Percentiles rank a stretch among this genome's conserved stretches.
phyloP scores from a whole-genome alignment of 192 early-diverging fungal species.

The Linnemannia zychae region DNA sequence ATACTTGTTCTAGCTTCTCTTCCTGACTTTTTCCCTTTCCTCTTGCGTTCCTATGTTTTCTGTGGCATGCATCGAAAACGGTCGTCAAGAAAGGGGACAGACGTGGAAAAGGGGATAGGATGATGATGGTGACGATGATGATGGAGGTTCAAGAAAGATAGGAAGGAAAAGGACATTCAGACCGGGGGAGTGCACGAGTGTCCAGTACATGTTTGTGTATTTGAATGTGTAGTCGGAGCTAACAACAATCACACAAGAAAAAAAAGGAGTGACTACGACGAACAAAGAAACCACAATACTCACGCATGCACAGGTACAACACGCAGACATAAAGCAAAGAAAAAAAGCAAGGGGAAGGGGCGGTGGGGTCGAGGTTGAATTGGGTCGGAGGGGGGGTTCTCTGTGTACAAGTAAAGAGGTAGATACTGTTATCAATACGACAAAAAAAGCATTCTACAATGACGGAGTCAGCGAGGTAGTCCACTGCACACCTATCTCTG shows the following conservation, averaged over 20 bases:
- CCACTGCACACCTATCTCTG: background rate
- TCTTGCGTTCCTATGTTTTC: background rate
- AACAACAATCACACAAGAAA: background rate
- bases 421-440: background rate
- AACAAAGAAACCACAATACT: background rate
- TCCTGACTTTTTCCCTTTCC: background rate
- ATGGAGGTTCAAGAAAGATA: background rate
- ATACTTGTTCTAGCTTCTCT: background rate
- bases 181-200: no score
- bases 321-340: background rate
- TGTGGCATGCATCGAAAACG: slow-evolving; percentile 31
- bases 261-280: background rate
- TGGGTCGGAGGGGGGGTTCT: background rate
- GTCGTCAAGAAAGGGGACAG: slow-evolving; percentile 4
- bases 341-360: slow-evolving; percentile 31
- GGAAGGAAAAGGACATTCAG: background rate
- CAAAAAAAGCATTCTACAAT: no score
- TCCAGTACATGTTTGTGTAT: no score
- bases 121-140: background rate
- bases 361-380: background rate
- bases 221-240: background rate
- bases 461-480: background rate
- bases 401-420: background rate
- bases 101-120: background rate
- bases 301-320: background rate